Conservation (phyloP, 2,329 filamentous ascomycete species). For the Colletotrichum lindemuthianum region DNA sequence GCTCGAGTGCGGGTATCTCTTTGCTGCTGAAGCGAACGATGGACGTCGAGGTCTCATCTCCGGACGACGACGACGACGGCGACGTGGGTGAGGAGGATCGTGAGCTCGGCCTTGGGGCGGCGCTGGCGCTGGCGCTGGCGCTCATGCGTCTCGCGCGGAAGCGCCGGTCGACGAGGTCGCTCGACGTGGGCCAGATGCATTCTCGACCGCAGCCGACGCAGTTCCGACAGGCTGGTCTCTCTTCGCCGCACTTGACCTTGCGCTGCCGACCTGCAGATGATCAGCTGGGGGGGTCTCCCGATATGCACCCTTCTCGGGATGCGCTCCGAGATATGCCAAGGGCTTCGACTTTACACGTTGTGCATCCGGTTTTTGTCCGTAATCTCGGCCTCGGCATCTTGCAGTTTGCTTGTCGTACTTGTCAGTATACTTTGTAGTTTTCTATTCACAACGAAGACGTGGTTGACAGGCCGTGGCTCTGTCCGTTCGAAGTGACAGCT, state of each 20-base stretch:
- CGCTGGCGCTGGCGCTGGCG: not conserved
- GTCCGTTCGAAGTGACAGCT: too few relatives aligned
- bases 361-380: constrained; percentile 6
- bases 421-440: not conserved
- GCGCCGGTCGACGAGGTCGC: constrained; percentile 3
- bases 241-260: constrained; percentile 14
- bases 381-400: constrained; percentile 1
- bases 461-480: too few relatives aligned
- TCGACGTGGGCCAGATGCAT: not conserved
- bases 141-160: not conserved
- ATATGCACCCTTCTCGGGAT: too few relatives aligned
- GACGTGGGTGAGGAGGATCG: not conserved
- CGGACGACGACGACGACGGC: not conserved
- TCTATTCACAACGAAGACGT: not conserved
- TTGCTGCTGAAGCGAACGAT: not conserved
- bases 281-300: not conserved
- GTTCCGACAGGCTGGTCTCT: constrained; percentile 7
- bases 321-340: too few relatives aligned
- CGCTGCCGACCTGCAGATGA: not conserved
- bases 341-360: not conserved
- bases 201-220: not conserved
- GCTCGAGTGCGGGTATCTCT: not conserved
- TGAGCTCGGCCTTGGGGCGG: not conserved
- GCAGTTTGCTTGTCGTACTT: not conserved
- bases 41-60: not conserved